A percentile compares a stretch with the other conserved stretches of the same genome.
Evolutionary conservation across 805 yeast genomes (phyloP).

Genomic region (Danielozyma ontarioensis): DNA sequence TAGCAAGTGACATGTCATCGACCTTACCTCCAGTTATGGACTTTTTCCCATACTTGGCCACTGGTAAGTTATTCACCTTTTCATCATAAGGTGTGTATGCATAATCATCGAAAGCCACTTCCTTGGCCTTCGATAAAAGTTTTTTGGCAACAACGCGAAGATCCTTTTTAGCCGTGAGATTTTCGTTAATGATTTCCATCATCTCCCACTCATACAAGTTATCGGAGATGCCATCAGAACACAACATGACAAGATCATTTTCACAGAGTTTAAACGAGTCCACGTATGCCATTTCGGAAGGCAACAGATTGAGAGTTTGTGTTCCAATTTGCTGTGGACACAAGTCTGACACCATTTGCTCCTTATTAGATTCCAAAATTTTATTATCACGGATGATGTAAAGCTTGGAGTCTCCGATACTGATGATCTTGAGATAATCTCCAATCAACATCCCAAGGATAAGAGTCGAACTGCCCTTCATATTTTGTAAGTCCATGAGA

Average conservation of each 20-base stretch:
- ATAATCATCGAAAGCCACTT: slow-evolving; percentile 47
- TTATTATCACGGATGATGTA: slow-evolving; percentile 44
- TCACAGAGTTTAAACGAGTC: slow-evolving; percentile 34
- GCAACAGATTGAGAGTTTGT: slow-evolving; percentile 35
- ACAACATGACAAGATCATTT: slow-evolving; percentile 40
- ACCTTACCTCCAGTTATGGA: slow-evolving; percentile 47
- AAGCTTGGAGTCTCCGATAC: slow-evolving; percentile 49
- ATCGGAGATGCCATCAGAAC: slow-evolving; percentile 53
- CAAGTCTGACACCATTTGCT: slow-evolving; percentile 39
- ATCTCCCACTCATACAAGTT: slow-evolving; percentile 48
- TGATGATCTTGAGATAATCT: slow-evolving; percentile 39
- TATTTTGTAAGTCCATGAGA: slow-evolving; percentile 44
- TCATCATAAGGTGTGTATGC: slow-evolving; percentile 52
- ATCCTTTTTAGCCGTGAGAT: slow-evolving; percentile 19
- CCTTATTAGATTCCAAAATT: slow-evolving; percentile 38
- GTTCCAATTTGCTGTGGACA: slow-evolving; percentile 57
- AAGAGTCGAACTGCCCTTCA: slow-evolving; percentile 48
- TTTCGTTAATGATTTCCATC: slow-evolving; percentile 29
- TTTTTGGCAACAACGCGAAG: slow-evolving; percentile 36
- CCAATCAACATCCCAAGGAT: slow-evolving; percentile 45
- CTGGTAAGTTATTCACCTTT: slow-evolving; percentile 40
- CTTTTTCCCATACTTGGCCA: slow-evolving; percentile 20
- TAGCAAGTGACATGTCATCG: slow-evolving; percentile 50
- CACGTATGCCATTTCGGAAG: slow-evolving; percentile 46
- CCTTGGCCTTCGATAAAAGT: slow-evolving; percentile 41